phyloP scores from a whole-genome alignment of 179 eudicot genomes.

The Beta corolliflora region DNA sequence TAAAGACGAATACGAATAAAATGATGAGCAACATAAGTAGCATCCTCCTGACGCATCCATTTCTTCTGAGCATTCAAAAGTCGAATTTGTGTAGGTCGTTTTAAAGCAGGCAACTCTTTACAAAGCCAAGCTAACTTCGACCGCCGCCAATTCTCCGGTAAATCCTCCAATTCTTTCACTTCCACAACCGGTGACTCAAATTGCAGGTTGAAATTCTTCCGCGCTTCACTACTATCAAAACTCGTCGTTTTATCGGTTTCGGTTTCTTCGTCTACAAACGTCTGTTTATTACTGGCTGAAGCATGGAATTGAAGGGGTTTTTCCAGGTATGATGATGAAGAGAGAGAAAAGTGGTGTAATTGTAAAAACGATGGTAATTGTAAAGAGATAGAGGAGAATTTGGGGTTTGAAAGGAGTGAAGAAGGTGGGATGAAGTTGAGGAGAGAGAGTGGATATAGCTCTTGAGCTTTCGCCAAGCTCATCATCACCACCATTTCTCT shows the following conservation, averaged over 20 bases:
- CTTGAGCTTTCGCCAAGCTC: background rate
- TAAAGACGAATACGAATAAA: slow-evolving; percentile 81
- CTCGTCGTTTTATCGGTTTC: background rate
- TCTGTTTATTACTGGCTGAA: slow-evolving; percentile 9
- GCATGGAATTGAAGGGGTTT: background rate
- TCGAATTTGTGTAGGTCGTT: slow-evolving; percentile 50
- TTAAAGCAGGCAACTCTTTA: slow-evolving; percentile 77
- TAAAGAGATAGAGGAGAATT: background rate
- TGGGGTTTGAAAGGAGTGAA: background rate
- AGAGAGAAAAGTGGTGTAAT: background rate
- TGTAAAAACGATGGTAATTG: background rate
- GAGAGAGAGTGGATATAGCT: slow-evolving; percentile 18
- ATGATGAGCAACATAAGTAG: slow-evolving; percentile 72
- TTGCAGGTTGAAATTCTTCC: slow-evolving; percentile 21
- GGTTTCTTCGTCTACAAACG: slow-evolving; percentile 42
- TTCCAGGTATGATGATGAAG: background rate
- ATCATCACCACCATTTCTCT: slow-evolving; percentile 14
- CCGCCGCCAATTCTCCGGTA: slow-evolving; percentile 92
- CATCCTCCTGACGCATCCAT: slow-evolving; percentile 84
- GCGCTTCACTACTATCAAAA: slow-evolving; percentile 41
- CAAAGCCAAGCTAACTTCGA: slow-evolving; percentile 93
- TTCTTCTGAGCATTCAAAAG: slow-evolving; percentile 77
- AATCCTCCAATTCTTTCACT: slow-evolving; percentile 68
- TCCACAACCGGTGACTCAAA: slow-evolving; percentile 48
- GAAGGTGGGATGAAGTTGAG: slow-evolving; percentile 5